Base-by-base conservation (phyloP, 2,329 filamentous ascomycete species). In the Sodiomyces alkalinus region DNA sequence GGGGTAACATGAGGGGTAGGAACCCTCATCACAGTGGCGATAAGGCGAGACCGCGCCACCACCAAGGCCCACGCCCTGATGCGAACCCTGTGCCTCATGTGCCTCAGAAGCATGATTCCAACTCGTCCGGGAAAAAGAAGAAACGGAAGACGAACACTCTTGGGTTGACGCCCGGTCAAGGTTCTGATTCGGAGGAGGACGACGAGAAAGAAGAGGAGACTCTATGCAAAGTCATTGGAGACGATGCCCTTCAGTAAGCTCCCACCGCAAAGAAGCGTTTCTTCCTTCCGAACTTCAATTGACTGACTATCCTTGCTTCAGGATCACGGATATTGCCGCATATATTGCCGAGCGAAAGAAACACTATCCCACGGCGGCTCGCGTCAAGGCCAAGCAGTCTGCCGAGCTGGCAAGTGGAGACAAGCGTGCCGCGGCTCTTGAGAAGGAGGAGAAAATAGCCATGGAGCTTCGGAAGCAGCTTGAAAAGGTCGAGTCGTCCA, bases 261-360 rank as follows among this genome's bases (percentile, higher is more conserved):
- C 16, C n/a, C n/a, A n/a, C n/a, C n/a, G n/a, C n/a, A n/a, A n/a
- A n/a, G n/a, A n/a, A n/a, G n/a, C 7, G 29, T 22, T 26, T n/a
- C 19, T 4, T 21, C 14, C 15, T n/a, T n/a, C n/a, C n/a, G n/a
- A n/a, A n/a, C n/a, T n/a, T n/a, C n/a, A n/a, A n/a, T n/a, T n/a
- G n/a, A n/a, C n/a, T n/a, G n/a, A n/a, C n/a, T n/a, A n/a, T n/a
- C n/a, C n/a, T n/a, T 23, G 5, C 14, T 6, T 5, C 30, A 72
- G 65, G 32, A 58, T 68, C 11, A 68, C 69, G 33, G 85, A 94
- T 44, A 64, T 94, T 31, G 67, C 72, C 15, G 69, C 72, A 6
- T 96, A 83, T 73, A 71, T 92, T 37, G 73, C 73, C 27, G 83
- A 93, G 49, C 73, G 87, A 33, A 78, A 67, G 46, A 77, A 72